A percentile compares a stretch with the other conserved stretches of the same genome.
phyloP scores from a whole-genome alignment of 371 early-diverging fungal species.

The Chytridium lagenaria region DNA sequence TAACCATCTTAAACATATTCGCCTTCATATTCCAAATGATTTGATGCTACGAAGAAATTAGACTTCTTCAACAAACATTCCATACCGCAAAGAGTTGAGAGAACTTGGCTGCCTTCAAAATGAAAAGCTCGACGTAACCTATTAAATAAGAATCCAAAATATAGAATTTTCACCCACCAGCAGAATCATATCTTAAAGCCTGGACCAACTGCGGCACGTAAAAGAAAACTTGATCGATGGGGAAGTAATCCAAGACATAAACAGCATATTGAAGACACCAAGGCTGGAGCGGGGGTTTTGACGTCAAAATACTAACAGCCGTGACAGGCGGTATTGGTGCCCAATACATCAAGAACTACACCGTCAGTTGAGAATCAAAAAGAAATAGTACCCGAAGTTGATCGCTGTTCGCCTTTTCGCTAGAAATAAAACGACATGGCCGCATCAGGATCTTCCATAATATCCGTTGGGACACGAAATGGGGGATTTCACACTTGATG shows the following conservation, averaged over 20 bases:
- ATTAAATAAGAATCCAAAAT: not conserved
- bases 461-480: not conserved
- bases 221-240: conserved; percentile 94
- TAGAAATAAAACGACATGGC: conserved; percentile 6
- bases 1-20: conserved; percentile 89
- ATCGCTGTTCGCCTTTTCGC: conserved; percentile 30
- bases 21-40: conserved; percentile 99
- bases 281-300: conserved; percentile 59
- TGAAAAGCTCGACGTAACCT: conserved; percentile 92
- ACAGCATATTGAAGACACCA: conserved; percentile 93
- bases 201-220: conserved; percentile 99
- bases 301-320: conserved; percentile 78
- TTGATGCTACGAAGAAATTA: conserved; percentile 78
- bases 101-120: conserved; percentile 87
- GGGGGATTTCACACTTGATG: not conserved
- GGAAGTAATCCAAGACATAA: conserved; percentile 86
- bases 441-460: not conserved
- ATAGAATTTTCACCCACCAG: no score
- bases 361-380: not conserved
- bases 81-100: conserved; percentile 82
- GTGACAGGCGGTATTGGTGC: conserved; percentile 90
- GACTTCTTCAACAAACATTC: not conserved
- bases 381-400: not conserved
- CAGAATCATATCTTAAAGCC: conserved; percentile 86
- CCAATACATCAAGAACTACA: conserved; percentile 80